phyloP scores from a whole-genome alignment of 2,329 filamentous ascomycete genomes.

The Cladophialophora exuberans region DNA sequence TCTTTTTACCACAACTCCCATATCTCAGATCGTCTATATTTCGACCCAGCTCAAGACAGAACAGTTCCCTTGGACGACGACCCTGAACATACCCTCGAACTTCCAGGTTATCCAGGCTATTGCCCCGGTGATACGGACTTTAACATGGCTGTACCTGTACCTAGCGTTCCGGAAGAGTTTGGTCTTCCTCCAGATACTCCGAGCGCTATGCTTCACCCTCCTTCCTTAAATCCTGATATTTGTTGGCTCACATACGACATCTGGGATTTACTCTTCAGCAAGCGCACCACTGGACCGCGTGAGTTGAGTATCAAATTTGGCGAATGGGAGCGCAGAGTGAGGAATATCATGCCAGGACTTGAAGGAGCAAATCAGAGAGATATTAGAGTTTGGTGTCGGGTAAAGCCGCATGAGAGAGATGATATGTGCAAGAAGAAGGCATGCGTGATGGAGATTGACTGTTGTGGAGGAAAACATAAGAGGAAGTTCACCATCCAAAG shows the following conservation, averaged over 20 bases:
- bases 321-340: conserved; percentile 25
- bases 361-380: conserved; percentile 2
- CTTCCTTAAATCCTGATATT: conserved; percentile 16
- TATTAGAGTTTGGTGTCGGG: conserved; percentile 15
- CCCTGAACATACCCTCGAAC: too few species aligned
- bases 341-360: not conserved
- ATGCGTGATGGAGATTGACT: conserved; percentile 19
- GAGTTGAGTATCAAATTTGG: conserved; percentile 29
- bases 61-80: not conserved
- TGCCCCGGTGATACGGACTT: conserved; percentile 13
- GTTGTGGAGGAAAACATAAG: conserved; percentile 21
- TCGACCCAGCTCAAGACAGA: not conserved
- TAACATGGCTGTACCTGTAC: not conserved
- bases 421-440: conserved; percentile 20
- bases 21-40: too few species aligned
- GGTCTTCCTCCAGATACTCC: not conserved
- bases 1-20: too few species aligned
- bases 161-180: not conserved
- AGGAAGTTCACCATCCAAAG: conserved; percentile 12
- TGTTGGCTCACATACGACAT: conserved; percentile 8
- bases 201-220: conserved; percentile 7
- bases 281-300: conserved; percentile 13
- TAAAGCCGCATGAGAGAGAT: conserved; percentile 26
- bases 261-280: conserved; percentile 28
- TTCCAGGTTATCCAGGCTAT: not conserved